Evolutionary conservation across 2,329 filamentous ascomycete species (phyloP).

Genomic region (Paraconiothyrium brasiliense): DNA sequence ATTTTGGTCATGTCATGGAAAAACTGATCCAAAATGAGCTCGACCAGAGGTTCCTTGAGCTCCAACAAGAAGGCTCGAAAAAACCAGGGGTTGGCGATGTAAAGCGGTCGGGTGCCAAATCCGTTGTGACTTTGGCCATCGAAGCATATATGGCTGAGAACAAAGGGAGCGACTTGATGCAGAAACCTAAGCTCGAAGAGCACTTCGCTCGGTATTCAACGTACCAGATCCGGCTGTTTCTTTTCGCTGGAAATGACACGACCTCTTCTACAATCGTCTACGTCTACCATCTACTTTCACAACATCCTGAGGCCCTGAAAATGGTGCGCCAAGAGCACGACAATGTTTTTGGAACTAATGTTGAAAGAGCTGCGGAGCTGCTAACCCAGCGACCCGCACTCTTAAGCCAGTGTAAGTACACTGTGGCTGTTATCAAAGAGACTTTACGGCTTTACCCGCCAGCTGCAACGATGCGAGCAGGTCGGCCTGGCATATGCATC

Average conservation of each 20-base stretch:
- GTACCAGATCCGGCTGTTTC: conserved; percentile 38
- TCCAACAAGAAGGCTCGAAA: background rate
- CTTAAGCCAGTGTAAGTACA: conserved; percentile 36
- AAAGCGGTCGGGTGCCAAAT: background rate
- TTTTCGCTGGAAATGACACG: conserved; percentile 45
- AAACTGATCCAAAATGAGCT: conserved; percentile 18
- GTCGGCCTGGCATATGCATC: conserved; percentile 11
- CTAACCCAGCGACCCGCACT: conserved; percentile 26
- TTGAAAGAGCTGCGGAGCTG: conserved; percentile 6
- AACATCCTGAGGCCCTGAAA: conserved; percentile 27
- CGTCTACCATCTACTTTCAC: conserved; percentile 30
- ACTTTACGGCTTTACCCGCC: conserved; percentile 40
- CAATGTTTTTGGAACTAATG: conserved; percentile 32
- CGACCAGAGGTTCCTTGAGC: conserved; percentile 13
- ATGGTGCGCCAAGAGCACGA: conserved; percentile 38
- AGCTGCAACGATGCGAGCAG: conserved; percentile 37
- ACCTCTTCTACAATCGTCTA: conserved; percentile 39
- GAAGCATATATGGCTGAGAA: conserved; percentile 17
- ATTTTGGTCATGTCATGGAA: conserved; percentile 13
- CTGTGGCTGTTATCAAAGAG: conserved; percentile 44
- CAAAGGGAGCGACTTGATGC: background rate
- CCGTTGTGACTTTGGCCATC: conserved; percentile 20
- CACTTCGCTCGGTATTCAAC: conserved; percentile 27
- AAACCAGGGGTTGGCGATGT: background rate
- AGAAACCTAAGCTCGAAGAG: conserved; percentile 20